A percentile compares a stretch with the other conserved stretches of the same genome.
Conservation (phyloP, 106 monocot genomes). For the Dioscorea dumetorum region DNA sequence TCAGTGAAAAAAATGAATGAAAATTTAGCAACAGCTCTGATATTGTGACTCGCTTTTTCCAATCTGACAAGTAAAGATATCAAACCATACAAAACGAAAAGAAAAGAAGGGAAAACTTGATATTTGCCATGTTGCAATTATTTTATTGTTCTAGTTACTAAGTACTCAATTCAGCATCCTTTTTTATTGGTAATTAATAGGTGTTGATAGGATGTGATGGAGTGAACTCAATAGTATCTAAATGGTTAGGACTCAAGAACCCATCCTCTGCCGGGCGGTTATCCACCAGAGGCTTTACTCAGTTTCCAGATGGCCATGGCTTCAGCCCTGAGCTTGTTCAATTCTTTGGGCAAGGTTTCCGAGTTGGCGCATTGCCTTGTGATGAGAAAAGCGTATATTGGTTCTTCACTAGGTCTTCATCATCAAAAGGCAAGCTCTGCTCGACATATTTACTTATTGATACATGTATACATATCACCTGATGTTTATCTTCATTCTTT, state of each 20-base stretch:
- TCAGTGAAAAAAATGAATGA: neutral
- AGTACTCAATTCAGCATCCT: neutral
- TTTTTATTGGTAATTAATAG: conserved; percentile 12
- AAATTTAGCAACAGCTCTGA: neutral
- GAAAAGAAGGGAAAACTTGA: no score
- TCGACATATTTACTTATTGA: neutral
- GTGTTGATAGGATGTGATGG: conserved; percentile 77
- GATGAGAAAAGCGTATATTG: conserved; percentile 52
- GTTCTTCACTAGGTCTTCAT: conserved; percentile 57
- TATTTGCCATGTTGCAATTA: neutral
- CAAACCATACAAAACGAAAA: no score
- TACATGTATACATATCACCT: neutral
- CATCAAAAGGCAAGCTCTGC: conserved; percentile 19
- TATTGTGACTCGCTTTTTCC: no score
- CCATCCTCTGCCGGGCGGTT: conserved; percentile 37
- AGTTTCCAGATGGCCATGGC: conserved; percentile 44
- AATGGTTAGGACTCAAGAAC: conserved; percentile 50
- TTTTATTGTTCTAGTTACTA: neutral
- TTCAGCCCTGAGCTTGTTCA: conserved; percentile 25
- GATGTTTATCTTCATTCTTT: neutral
- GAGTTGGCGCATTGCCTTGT: conserved; percentile 35
- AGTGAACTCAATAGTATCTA: conserved; percentile 66
- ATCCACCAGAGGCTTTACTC: conserved; percentile 39
- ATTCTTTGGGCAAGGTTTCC: conserved; percentile 35
- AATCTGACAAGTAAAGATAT: no score